Conservation (phyloP, 179 eudicot species). For the Silene coronaria region DNA sequence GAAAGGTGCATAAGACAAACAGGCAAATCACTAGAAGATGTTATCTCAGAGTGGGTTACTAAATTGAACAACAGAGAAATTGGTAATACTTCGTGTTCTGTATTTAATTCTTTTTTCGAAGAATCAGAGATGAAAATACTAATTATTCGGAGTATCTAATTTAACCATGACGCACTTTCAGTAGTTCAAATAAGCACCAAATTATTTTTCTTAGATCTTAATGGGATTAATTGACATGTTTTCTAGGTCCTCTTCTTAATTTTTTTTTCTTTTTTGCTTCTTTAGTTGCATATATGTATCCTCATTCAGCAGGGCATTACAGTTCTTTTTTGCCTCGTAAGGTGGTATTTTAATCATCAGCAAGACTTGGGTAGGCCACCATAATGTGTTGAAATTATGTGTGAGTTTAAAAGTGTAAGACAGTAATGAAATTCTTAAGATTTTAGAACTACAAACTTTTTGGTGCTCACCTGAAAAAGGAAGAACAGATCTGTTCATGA, state of each 20-base stretch:
- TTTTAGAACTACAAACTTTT: no score
- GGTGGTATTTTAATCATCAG: no score
- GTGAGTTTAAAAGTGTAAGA: no score
- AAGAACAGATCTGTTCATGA: no score
- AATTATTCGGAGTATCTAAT: background rate
- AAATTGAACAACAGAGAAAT: slow-evolving; percentile 60
- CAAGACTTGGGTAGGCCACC: no score
- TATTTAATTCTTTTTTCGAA: background rate
- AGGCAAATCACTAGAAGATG: slow-evolving; percentile 65
- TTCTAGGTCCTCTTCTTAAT: no score
- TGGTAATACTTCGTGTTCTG: slow-evolving; percentile 35
- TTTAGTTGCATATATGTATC: background rate
- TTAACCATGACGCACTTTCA: background rate
- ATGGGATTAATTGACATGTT: background rate
- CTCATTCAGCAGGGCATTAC: no score
- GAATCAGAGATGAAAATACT: background rate
- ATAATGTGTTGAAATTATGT: no score
- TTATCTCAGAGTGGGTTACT: slow-evolving; percentile 55
- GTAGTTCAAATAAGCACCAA: background rate
- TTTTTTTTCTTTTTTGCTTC: background rate
- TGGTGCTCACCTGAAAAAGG: no score
- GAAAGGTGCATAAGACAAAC: slow-evolving; percentile 58
- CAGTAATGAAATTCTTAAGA: no score
- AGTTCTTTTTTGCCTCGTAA: no score
- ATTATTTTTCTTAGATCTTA: background rate